Percentiles rank a stretch among this genome's conserved stretches.
Conservation (phyloP, 257 asterid genomes). For the Solanum habrochaites region DNA sequence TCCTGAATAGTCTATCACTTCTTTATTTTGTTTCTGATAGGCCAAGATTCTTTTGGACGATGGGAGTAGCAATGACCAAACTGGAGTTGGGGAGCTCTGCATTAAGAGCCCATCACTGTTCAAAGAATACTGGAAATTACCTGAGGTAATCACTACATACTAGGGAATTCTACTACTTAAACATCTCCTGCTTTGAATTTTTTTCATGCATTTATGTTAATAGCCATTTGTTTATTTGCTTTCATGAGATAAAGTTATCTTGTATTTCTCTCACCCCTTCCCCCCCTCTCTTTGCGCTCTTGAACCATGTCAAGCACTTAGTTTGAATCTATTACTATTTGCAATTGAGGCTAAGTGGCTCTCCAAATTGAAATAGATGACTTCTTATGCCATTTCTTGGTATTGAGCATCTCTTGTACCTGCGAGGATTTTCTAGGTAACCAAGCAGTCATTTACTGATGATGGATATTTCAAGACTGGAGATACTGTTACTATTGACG, state of each 20-base stretch:
- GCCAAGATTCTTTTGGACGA: slow-evolving; percentile 79
- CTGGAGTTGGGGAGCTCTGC: slow-evolving; percentile 78
- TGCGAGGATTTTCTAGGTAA: slow-evolving; percentile 37
- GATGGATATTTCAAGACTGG: slow-evolving; percentile 96
- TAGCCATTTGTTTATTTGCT: not conserved
- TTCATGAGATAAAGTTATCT: not conserved
- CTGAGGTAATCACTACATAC: slow-evolving; percentile 40
- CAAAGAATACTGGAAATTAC: slow-evolving; percentile 90
- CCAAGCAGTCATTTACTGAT: slow-evolving; percentile 64
- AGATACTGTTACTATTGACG: slow-evolving; percentile 77
- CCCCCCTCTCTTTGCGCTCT: not conserved
- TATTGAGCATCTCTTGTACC: not conserved
- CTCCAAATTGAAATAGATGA: not conserved
- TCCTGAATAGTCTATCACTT: not conserved
- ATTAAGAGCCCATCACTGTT: slow-evolving; percentile 89
- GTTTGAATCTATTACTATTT: not conserved
- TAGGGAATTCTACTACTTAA: not conserved
- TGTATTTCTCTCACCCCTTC: not conserved
- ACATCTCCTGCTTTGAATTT: not conserved
- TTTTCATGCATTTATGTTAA: not conserved
- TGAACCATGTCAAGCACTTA: not conserved
- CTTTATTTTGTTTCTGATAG: slow-evolving; percentile 27
- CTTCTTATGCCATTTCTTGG: not conserved
- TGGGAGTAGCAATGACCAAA: slow-evolving; percentile 27
- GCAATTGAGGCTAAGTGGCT: not conserved